Conservation (phyloP, 1,284 basidiomycete genomes). For the Pseudozyma flocculosa region DNA sequence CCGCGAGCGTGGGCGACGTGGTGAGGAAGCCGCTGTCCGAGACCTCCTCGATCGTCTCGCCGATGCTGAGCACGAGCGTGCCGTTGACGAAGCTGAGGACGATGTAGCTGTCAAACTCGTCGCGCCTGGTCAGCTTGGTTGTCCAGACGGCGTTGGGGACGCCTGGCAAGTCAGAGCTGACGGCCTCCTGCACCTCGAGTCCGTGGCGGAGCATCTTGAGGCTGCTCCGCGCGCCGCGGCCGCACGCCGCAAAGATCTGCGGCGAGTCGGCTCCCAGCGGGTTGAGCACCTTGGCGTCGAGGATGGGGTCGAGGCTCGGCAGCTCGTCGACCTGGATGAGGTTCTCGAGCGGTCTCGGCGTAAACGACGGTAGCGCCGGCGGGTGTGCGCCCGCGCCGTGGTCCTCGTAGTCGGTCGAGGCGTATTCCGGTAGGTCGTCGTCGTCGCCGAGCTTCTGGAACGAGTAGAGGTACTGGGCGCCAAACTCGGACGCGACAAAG, state of each 20-base stretch:
- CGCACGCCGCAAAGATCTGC: constrained; percentile 55
- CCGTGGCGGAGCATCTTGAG: constrained; percentile 56
- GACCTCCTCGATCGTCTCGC: constrained; percentile 57
- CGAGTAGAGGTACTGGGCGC: constrained; percentile 51
- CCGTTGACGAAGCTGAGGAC: constrained; percentile 57
- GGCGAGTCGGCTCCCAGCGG: constrained; percentile 46
- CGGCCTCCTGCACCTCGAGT: constrained; percentile 53
- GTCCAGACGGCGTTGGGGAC: constrained; percentile 56
- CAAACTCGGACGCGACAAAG: constrained; percentile 52
- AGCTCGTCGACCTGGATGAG: constrained; percentile 50
- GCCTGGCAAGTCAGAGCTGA: constrained; percentile 56
- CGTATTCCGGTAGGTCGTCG: constrained; percentile 50
- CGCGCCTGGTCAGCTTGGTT: constrained; percentile 44
- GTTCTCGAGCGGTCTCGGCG: constrained; percentile 52
- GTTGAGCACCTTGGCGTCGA: constrained; percentile 52
- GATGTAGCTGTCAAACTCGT: constrained; percentile 56
- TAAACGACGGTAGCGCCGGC: constrained; percentile 43
- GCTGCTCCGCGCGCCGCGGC: constrained; percentile 50
- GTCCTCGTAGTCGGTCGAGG: constrained; percentile 41
- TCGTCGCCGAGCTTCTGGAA: constrained; percentile 58
- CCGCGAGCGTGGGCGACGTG: constrained; percentile 49
- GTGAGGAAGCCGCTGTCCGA: constrained; percentile 54
- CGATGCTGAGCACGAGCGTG: constrained; percentile 55
- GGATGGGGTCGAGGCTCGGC: constrained; percentile 49
- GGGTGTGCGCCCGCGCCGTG: constrained; percentile 30